A percentile compares a stretch with the other conserved stretches of the same genome.
These are phyloP conservation scores for Gossypium lobatum DNA, from an alignment of 441 rosid genomes.

Conservation along the genomic window DNA sequence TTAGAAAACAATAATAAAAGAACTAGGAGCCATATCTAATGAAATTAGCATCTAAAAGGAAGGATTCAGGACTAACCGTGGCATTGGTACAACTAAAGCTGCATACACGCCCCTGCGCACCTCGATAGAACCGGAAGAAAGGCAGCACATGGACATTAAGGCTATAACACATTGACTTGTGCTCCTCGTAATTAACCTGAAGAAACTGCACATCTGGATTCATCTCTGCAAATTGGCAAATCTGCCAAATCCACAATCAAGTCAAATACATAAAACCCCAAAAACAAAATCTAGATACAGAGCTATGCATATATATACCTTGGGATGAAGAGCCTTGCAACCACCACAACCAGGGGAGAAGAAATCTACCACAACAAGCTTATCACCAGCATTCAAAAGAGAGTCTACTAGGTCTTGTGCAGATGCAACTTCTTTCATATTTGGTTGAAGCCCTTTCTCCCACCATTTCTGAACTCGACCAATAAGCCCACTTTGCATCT, in stretches of 20 bases:
- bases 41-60: neutral
- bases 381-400: constrained; percentile 61
- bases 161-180: constrained; percentile 88
- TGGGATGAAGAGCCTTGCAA: constrained; percentile 95
- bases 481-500: constrained; percentile 40
- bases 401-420: constrained; percentile 83
- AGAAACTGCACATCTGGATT: constrained; percentile 75
- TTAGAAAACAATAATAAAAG: no score
- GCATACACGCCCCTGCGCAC: constrained; percentile 82
- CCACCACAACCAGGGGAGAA: constrained; percentile 98
- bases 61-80: constrained; percentile 48
- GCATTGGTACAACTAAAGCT: constrained; percentile 97
- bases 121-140: constrained; percentile 78
- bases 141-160: constrained; percentile 87
- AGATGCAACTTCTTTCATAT: constrained; percentile 74
- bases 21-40: neutral
- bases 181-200: constrained; percentile 91
- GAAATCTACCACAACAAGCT: constrained; percentile 80
- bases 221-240: constrained; percentile 79
- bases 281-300: neutral
- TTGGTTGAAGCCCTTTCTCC: constrained; percentile 71
- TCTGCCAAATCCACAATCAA: constrained; percentile 28
- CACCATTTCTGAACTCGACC: constrained; percentile 70
- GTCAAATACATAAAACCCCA: neutral
- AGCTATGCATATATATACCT: constrained; percentile 33